Conservation (phyloP, 139 green algal genomes). For the Tetradesmus obliquus region DNA sequence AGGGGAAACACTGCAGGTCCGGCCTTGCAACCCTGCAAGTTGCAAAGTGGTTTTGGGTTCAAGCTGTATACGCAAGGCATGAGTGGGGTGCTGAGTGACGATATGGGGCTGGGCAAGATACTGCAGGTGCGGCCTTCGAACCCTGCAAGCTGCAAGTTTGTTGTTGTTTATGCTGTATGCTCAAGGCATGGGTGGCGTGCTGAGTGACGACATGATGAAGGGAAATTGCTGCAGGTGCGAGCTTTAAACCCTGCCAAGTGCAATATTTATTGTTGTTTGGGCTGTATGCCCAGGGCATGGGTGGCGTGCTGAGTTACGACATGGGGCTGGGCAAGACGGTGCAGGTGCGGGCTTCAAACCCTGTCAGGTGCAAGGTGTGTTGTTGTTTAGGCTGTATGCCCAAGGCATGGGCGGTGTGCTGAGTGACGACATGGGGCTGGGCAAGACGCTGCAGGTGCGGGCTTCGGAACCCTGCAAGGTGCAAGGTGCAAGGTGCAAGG, state of each 20-base stretch:
- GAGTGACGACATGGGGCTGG: conserved; percentile 88
- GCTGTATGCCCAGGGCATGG: conserved; percentile 52
- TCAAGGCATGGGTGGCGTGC: neutral
- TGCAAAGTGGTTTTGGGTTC: no score
- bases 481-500: no score
- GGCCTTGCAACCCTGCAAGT: no score
- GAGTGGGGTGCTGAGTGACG: conserved; percentile 34
- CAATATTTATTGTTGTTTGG: neutral
- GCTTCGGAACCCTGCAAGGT: no score
- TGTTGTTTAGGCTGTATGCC: conserved; percentile 25
- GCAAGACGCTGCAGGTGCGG: conserved; percentile 95
- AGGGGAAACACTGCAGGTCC: conserved; percentile 94
- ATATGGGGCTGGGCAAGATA: conserved; percentile 97
- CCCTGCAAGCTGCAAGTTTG: neutral
- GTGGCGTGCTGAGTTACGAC: conserved; percentile 64
- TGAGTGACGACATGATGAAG: neutral
- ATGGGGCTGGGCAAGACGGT: conserved; percentile 98
- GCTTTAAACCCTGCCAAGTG: no score
- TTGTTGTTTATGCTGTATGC: neutral
- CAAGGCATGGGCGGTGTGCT: neutral
- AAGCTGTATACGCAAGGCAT: neutral
- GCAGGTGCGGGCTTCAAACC: conserved; percentile 66
- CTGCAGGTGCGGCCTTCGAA: conserved; percentile 77
- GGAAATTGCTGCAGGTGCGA: no score
- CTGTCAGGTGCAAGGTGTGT: neutral